These are phyloP conservation scores for Oligophagozyma castellii DNA, from an alignment of 1,139 yeast genomes.

Conservation along the genomic window DNA sequence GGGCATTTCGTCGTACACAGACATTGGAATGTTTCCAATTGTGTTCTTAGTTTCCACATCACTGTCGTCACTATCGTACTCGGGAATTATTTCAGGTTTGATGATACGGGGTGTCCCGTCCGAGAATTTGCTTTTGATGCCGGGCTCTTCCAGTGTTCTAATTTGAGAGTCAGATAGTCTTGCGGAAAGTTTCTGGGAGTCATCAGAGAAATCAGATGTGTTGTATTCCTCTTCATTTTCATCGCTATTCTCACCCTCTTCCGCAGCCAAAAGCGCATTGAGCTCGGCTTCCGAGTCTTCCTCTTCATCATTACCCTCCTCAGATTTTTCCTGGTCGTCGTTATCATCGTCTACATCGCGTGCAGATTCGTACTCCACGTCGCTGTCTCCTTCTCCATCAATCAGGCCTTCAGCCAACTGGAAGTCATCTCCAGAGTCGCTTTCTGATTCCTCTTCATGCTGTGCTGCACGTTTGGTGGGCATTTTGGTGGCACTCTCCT, in stretches of 20 bases:
- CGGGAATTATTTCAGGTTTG: conserved; percentile 84
- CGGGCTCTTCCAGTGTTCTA: conserved; percentile 33
- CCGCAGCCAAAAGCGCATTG: conserved; percentile 42
- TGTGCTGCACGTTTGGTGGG: conserved; percentile 25
- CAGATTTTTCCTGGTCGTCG: conserved; percentile 10
- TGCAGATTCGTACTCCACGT: conserved; percentile 11
- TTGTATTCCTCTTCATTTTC: conserved; percentile 16
- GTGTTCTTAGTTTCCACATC: conserved; percentile 78
- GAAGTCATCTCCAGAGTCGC: conserved; percentile 21
- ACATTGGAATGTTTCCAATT: conserved; percentile 81
- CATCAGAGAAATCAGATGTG: conserved; percentile 25
- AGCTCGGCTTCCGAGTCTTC: conserved; percentile 52
- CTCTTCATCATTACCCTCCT: conserved; percentile 26
- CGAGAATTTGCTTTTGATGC: conserved; percentile 43
- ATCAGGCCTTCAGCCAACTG: conserved; percentile 28
- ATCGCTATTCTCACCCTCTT: conserved; percentile 26
- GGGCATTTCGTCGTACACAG: conserved; percentile 94
- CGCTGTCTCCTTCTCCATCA: conserved; percentile 21
- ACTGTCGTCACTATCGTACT: conserved; percentile 85
- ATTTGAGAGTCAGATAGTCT: conserved; percentile 40
- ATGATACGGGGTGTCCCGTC: conserved; percentile 70
- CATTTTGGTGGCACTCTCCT: neutral
- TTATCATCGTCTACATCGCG: conserved; percentile 7
- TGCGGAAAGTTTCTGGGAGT: conserved; percentile 38
- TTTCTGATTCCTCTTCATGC: conserved; percentile 13